Conservation (phyloP, 2,329 filamentous ascomycete species). For the Graphilbum sp. region DNA sequence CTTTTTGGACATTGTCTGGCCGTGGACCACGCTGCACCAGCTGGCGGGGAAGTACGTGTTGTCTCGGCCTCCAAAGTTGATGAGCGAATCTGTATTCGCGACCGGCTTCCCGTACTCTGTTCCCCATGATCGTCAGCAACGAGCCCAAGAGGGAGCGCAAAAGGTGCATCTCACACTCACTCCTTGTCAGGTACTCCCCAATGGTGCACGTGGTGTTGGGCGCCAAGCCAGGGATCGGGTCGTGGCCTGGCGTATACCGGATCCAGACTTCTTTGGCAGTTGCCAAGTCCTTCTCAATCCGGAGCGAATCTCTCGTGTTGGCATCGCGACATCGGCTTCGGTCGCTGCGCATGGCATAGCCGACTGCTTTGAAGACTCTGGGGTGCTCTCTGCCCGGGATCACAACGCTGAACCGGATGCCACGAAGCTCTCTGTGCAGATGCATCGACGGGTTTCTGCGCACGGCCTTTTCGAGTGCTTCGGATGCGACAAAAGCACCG, state of each 20-base stretch:
- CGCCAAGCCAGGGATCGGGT: too few species aligned
- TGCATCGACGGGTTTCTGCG: constrained; percentile 1
- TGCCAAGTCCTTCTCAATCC: not conserved
- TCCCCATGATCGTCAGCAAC: not conserved
- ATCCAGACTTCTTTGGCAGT: not conserved
- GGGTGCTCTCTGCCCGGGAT: constrained; percentile 13
- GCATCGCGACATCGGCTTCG: not conserved
- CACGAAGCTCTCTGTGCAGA: constrained; percentile 4
- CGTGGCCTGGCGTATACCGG: not conserved
- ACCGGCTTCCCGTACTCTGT: not conserved
- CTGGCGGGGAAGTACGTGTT: constrained; percentile 51
- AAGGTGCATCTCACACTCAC: too few species aligned
- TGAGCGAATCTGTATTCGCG: constrained; percentile 28
- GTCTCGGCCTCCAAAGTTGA: constrained; percentile 45
- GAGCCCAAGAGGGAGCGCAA: not conserved
- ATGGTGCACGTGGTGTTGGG: too few species aligned
- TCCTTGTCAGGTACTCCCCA: too few species aligned
- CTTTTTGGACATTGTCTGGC: constrained; percentile 46
- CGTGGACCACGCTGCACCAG: constrained; percentile 43
- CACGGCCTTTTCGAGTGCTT: constrained; percentile 1
- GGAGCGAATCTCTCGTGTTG: not conserved
- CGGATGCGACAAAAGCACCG: constrained; percentile 37
- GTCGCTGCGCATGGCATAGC: constrained; percentile 5
- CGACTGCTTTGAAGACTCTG: constrained; percentile 14
- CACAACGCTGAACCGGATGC: constrained; percentile 14